A percentile compares a stretch with the other conserved stretches of the same genome.
Conservation (phyloP, 129 eudicot species). For the Mikania micrantha region DNA sequence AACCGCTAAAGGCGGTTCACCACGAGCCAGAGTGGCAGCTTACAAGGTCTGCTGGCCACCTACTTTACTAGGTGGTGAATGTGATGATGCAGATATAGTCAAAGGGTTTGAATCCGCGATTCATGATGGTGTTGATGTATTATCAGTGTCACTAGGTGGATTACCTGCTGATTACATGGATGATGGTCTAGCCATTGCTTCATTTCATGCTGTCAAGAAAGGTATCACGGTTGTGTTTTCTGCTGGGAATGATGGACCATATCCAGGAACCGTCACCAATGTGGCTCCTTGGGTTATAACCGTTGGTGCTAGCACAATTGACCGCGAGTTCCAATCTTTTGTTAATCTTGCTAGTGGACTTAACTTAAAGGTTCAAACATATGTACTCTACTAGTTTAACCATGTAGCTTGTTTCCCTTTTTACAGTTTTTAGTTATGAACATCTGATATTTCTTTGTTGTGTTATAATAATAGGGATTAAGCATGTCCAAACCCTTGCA, state of each 20-base stretch:
- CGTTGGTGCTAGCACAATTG: slow-evolving; percentile 65
- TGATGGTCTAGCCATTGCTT: slow-evolving; percentile 51
- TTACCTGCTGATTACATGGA: slow-evolving; percentile 11
- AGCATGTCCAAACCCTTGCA: slow-evolving; percentile 52
- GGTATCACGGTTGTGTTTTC: slow-evolving; percentile 59
- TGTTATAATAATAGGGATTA: slow-evolving; percentile 62
- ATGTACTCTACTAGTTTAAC: neutral
- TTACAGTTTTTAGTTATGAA: neutral
- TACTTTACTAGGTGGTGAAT: slow-evolving; percentile 7
- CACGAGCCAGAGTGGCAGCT: slow-evolving; percentile 75
- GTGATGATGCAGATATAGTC: slow-evolving; percentile 55
- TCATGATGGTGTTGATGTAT: slow-evolving; percentile 75
- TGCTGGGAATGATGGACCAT: slow-evolving; percentile 67
- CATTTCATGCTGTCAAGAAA: slow-evolving; percentile 55
- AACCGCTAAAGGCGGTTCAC: slow-evolving; percentile 83
- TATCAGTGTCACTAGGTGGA: slow-evolving; percentile 64
- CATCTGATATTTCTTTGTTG: neutral
- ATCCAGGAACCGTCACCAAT: slow-evolving; percentile 40
- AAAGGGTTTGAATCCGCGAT: slow-evolving; percentile 73
- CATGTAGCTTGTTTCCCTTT: neutral
- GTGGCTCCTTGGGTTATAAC: slow-evolving; percentile 76
- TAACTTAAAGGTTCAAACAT: slow-evolving; percentile 32
- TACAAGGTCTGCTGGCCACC: slow-evolving; percentile 82
- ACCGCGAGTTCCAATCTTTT: slow-evolving; percentile 39
- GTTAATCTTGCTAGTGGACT: slow-evolving; percentile 38